phyloP scores from a whole-genome alignment of 1,284 basidiomycete genomes.

The Apiotrichum veenhuisii region DNA sequence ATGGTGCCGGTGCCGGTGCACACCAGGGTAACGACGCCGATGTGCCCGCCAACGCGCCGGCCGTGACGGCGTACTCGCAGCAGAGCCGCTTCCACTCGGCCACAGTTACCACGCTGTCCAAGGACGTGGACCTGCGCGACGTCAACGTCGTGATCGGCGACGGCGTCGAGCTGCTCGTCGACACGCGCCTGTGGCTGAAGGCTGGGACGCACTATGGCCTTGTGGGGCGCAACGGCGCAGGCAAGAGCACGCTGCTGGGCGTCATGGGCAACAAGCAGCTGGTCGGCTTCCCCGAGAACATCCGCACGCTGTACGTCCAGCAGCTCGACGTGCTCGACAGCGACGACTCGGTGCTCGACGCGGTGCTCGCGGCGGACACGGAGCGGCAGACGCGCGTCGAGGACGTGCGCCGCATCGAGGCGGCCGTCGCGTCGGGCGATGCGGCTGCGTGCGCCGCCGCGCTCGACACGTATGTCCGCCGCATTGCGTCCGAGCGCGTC shows the following conservation, averaged over 20 bases:
- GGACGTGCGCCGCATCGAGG: conserved; percentile 9
- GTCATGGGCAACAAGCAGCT: conserved; percentile 79
- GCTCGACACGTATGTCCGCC: conserved; percentile 2
- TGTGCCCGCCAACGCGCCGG: neutral
- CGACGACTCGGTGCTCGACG: conserved; percentile 16
- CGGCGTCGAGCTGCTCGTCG: conserved; percentile 55
- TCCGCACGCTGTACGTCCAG: conserved; percentile 71
- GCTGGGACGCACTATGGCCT: conserved; percentile 56
- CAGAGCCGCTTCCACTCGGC: conserved; percentile 55
- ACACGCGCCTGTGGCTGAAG: conserved; percentile 57
- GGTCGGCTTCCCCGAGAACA: conserved; percentile 69
- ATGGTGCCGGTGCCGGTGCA: too few relatives aligned
- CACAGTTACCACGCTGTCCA: conserved; percentile 47
- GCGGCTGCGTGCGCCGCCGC: neutral
- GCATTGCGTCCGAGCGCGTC: conserved; percentile 11
- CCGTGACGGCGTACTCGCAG: conserved; percentile 27
- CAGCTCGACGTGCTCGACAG: conserved; percentile 94
- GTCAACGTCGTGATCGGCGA: conserved; percentile 55
- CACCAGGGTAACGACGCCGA: neutral
- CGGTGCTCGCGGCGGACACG: conserved; percentile 3
- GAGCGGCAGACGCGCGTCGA: conserved; percentile 11
- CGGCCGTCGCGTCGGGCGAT: neutral
- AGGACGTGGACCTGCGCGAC: conserved; percentile 55
- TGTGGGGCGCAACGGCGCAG: conserved; percentile 58
- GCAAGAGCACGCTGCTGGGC: conserved; percentile 52